Evolutionary conservation across 2,329 filamentous ascomycete genomes (phyloP).

Genomic region (Calonectria hongkongensis): DNA sequence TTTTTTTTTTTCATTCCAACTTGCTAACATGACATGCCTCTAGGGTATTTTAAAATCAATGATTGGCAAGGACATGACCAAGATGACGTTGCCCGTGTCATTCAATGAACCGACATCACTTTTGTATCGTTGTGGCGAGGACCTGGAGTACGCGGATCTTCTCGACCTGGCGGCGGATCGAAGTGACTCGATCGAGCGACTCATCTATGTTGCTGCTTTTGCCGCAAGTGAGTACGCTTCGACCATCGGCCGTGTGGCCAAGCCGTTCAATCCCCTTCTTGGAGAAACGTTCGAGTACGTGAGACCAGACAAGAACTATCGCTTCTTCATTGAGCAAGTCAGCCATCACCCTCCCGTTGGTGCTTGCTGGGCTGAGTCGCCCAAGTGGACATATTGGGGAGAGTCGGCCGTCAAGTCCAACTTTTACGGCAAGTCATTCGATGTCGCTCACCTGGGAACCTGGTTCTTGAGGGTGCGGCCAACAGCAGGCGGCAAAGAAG

Average conservation of each 20-base stretch:
- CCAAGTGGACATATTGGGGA: slow-evolving; percentile 98
- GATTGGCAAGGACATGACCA: slow-evolving; percentile 99
- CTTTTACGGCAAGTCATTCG: slow-evolving; percentile 98
- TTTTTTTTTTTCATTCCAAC: not conserved
- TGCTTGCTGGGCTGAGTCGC: slow-evolving; percentile 92
- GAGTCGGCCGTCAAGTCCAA: slow-evolving; percentile 97
- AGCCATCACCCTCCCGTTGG: slow-evolving; percentile 97
- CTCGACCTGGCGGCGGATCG: slow-evolving; percentile 92
- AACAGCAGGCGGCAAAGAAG: slow-evolving; percentile 82
- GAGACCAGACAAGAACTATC: slow-evolving; percentile 95
- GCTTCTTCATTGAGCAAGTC: slow-evolving; percentile 99
- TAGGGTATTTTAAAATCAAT: slow-evolving; percentile 98
- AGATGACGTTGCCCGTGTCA: slow-evolving; percentile 98
- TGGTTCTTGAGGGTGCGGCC: slow-evolving; percentile 95
- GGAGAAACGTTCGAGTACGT: slow-evolving; percentile 99
- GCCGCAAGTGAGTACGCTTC: slow-evolving; percentile 97
- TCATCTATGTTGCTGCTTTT: slow-evolving; percentile 96
- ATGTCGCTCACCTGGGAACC: slow-evolving; percentile 95
- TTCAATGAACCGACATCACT: slow-evolving; percentile 99
- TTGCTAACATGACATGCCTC: slow-evolving; percentile 51
- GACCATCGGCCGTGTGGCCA: slow-evolving; percentile 96
- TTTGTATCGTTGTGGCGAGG: slow-evolving; percentile 94
- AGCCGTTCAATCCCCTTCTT: slow-evolving; percentile 97
- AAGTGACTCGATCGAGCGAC: slow-evolving; percentile 89
- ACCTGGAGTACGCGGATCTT: slow-evolving; percentile 98